These are phyloP conservation scores for Sarocladium oryzae DNA, from an alignment of 2,329 filamentous ascomycete genomes.

Conservation along the genomic window DNA sequence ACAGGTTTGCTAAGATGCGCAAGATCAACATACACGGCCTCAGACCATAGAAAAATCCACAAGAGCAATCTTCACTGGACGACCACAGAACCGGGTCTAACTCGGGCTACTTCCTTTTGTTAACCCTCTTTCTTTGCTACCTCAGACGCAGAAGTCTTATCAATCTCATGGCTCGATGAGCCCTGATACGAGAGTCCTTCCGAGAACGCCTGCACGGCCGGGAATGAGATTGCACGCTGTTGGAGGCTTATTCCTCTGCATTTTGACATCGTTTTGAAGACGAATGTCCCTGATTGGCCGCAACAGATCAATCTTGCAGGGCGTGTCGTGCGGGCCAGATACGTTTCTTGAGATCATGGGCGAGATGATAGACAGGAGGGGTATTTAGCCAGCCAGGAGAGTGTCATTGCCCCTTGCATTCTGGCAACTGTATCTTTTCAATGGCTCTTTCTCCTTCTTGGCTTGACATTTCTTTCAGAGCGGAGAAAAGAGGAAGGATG, in stretches of 20 bases:
- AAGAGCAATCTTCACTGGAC: slow-evolving; percentile 7
- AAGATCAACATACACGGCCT: slow-evolving; percentile 4
- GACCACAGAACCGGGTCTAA: neutral
- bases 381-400: neutral
- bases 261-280: too few species aligned
- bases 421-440: slow-evolving; percentile 4
- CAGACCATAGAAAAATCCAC: slow-evolving; percentile 2
- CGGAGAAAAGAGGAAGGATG: neutral
- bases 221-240: too few species aligned
- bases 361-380: neutral
- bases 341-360: neutral
- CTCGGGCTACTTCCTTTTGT: neutral
- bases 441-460: neutral
- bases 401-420: neutral
- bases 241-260: too few species aligned
- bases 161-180: too few species aligned
- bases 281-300: too few species aligned
- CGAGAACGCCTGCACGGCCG: too few species aligned
- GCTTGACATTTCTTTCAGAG: neutral
- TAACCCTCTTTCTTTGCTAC: neutral
- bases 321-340: too few species aligned
- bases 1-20: neutral
- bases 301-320: neutral
- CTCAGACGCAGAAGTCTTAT: too few species aligned
- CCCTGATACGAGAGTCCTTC: too few species aligned